Conservation (phyloP, 306 rosid species). For the Lotus japonicus region DNA sequence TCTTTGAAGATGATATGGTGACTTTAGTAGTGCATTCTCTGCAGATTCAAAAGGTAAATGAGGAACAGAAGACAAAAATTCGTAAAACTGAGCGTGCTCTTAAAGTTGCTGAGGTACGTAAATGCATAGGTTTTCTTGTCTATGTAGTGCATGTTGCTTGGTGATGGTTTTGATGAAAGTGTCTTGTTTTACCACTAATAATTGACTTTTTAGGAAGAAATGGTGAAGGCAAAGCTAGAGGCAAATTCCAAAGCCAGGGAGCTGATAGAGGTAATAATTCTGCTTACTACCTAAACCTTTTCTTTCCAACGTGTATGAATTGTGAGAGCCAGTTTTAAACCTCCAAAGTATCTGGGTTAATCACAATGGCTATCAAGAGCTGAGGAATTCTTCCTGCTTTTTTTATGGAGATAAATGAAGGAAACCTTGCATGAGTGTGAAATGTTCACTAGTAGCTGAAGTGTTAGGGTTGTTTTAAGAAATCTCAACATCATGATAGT, state of each 20-base stretch:
- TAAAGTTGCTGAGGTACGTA: conserved; percentile 84
- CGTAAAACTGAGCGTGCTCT: conserved; percentile 78
- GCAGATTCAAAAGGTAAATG: conserved; percentile 69
- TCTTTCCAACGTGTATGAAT: neutral
- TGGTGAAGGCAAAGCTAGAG: conserved; percentile 80
- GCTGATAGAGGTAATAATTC: conserved; percentile 55
- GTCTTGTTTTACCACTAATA: neutral
- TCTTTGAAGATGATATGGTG: conserved; percentile 15
- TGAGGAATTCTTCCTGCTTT: neutral
- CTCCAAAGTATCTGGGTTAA: neutral
- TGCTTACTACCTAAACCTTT: neutral
- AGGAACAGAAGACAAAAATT: conserved; percentile 64
- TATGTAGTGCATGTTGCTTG: conserved; percentile 22
- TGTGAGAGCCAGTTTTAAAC: neutral
- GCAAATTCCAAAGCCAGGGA: conserved; percentile 55
- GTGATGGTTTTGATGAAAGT: conserved; percentile 22
- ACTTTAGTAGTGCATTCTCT: conserved; percentile 13
- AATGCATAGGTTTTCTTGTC: conserved; percentile 10
- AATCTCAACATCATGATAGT: neutral
- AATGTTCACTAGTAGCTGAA: conserved; percentile 1
- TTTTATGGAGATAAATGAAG: neutral
- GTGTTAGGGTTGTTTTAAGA: neutral
- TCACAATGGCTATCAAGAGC: neutral
- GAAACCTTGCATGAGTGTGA: conserved; percentile 10
- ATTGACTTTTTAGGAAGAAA: conserved; percentile 60